Percentiles rank a stretch among this genome's conserved stretches.
phyloP scores from a whole-genome alignment of 495 filamentous ascomycete species.

The Pseudomonodictys pantanalensis region DNA sequence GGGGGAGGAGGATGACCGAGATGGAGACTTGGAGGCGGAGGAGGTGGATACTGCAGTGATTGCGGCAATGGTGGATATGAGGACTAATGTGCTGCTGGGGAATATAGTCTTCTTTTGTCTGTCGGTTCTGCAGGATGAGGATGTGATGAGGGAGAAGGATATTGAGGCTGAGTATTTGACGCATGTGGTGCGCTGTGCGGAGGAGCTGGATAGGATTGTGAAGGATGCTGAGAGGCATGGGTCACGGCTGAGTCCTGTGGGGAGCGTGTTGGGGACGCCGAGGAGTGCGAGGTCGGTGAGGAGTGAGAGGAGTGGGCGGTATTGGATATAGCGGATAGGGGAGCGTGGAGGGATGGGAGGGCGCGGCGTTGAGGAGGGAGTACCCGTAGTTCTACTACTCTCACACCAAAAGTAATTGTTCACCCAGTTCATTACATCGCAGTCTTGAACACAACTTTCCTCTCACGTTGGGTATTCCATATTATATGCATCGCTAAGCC shows the following conservation, averaged over 20 bases:
- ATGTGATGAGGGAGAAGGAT: slow-evolving; percentile 5
- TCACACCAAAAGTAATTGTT: too few species aligned
- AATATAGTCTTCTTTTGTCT: slow-evolving; percentile 22
- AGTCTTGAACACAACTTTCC: too few species aligned
- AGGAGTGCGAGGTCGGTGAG: not conserved
- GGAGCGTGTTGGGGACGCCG: not conserved
- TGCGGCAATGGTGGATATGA: slow-evolving; percentile 16
- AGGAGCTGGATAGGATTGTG: not conserved
- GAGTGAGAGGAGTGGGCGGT: too few species aligned
- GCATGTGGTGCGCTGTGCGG: slow-evolving; percentile 3
- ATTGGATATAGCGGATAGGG: too few species aligned
- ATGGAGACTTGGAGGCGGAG: not conserved
- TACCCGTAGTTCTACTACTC: too few species aligned
- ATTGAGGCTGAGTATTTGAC: slow-evolving; percentile 11
- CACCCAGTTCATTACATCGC: too few species aligned
- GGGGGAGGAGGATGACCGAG: too few species aligned
- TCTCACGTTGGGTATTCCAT: too few species aligned
- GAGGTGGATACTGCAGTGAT: slow-evolving; percentile 10
- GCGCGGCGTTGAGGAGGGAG: too few species aligned
- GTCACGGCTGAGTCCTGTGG: not conserved
- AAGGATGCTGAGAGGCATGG: not conserved
- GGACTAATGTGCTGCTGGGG: slow-evolving; percentile 15
- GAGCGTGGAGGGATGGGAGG: too few species aligned
- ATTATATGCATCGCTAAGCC: too few species aligned
- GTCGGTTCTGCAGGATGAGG: slow-evolving; percentile 11